Conservation (phyloP, 805 yeast species). For the Phaffomyces thermotolerans region DNA sequence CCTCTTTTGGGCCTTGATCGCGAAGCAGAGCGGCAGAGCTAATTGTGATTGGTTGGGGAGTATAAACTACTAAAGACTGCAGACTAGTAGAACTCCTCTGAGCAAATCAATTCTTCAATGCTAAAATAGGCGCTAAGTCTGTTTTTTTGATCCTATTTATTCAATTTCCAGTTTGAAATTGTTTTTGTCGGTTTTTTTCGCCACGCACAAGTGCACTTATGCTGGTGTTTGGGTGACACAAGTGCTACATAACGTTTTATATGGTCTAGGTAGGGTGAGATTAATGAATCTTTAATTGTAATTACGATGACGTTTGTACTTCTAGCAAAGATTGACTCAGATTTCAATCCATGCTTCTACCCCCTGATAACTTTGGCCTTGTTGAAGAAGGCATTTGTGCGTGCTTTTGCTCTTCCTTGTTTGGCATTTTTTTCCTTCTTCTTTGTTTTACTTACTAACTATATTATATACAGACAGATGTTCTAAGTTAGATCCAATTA, state of each 20-base stretch:
- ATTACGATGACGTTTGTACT: too few species aligned
- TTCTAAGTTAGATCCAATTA: constrained; percentile 66
- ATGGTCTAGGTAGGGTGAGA: too few species aligned
- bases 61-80: background rate
- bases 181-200: constrained; percentile 1
- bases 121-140: background rate
- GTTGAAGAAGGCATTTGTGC: constrained; percentile 75
- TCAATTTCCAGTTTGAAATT: background rate
- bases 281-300: too few species aligned
- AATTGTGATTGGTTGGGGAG: constrained; percentile 3
- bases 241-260: too few species aligned
- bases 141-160: background rate
- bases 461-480: constrained; percentile 47
- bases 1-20: constrained; percentile 9
- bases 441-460: too few species aligned
- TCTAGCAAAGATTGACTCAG: too few species aligned
- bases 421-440: background rate
- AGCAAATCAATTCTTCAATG: background rate
- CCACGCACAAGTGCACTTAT: background rate
- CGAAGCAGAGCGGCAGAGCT: constrained; percentile 4
- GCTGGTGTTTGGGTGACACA: background rate
- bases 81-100: background rate
- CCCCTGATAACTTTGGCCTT: constrained; percentile 88
- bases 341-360: constrained; percentile 39
- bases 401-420: background rate